Conservation (phyloP, 2,329 filamentous ascomycete genomes). For the Trichoderma sp. region DNA sequence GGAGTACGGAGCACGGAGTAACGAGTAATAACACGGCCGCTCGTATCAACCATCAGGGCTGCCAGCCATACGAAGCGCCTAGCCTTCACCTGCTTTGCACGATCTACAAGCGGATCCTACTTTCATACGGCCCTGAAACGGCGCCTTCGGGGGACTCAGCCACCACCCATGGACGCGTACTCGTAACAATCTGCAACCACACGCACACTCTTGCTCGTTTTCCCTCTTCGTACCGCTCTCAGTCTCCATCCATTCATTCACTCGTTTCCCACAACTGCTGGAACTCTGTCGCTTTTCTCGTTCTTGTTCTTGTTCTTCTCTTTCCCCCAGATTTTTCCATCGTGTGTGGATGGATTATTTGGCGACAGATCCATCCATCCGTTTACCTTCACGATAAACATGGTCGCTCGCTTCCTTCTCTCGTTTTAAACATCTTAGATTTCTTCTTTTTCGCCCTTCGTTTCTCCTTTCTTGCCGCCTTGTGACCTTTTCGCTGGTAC, state of each 20-base stretch:
- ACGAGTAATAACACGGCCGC: background rate
- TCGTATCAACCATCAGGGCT: slow-evolving; percentile 1
- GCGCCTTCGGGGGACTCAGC: slow-evolving; percentile 13
- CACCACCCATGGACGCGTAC: slow-evolving; percentile 17
- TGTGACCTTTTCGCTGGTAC: background rate
- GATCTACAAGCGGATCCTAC: slow-evolving; percentile 13
- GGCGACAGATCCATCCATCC: slow-evolving; percentile 16
- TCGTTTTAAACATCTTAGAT: slow-evolving; percentile 6
- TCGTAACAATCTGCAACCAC: slow-evolving; percentile 7
- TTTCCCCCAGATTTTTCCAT: slow-evolving; percentile 15
- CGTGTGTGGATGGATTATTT: slow-evolving; percentile 16
- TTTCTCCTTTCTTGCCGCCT: background rate
- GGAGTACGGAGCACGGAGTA: slow-evolving; percentile 5
- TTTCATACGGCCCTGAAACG: slow-evolving; percentile 18
- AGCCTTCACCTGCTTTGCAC: background rate
- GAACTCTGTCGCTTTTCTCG: background rate
- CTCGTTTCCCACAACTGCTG: background rate
- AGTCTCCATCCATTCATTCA: background rate
- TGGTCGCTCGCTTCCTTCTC: slow-evolving; percentile 17
- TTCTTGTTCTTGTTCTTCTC: background rate
- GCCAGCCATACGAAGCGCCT: background rate
- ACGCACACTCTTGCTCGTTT: background rate
- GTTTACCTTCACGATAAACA: slow-evolving; percentile 16
- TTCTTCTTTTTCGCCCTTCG: background rate
- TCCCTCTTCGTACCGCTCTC: background rate